A percentile compares a stretch with the other conserved stretches of the same genome.
These are phyloP conservation scores for Endothia cerciana DNA, from an alignment of 2,329 filamentous ascomycete genomes.

Conservation along the genomic window DNA sequence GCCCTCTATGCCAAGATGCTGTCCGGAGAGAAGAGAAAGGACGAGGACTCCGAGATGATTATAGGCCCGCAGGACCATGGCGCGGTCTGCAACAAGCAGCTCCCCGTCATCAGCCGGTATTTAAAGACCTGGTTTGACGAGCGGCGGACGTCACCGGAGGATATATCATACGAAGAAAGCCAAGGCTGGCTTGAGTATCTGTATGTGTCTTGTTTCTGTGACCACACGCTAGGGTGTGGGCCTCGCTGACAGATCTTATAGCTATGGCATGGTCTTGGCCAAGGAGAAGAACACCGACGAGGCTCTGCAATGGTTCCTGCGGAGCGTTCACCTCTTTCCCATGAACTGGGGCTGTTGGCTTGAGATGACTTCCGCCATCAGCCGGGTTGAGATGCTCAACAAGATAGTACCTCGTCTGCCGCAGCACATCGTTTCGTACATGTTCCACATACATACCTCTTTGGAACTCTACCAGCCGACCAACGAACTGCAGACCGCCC, in stretches of 20 bases:
- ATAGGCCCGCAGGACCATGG: conserved; percentile 91
- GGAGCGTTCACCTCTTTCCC: conserved; percentile 84
- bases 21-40: conserved; percentile 92
- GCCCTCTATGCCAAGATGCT: conserved; percentile 91
- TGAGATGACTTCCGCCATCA: conserved; percentile 82
- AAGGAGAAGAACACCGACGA: conserved; percentile 89
- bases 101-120: conserved; percentile 74
- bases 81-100: conserved; percentile 81
- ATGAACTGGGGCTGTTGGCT: conserved; percentile 99
- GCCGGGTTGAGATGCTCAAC: conserved; percentile 79
- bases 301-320: conserved; percentile 84
- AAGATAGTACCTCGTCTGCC: conserved; percentile 74
- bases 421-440: conserved; percentile 88
- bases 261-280: conserved; percentile 85
- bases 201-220: conserved; percentile 35
- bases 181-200: conserved; percentile 95
- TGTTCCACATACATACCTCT: conserved; percentile 90
- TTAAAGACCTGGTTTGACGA: conserved; percentile 81
- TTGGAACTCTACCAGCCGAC: conserved; percentile 91
- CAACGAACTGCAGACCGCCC: conserved; percentile 70
- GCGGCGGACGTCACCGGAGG: conserved; percentile 57
- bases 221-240: not conserved
- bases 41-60: conserved; percentile 97
- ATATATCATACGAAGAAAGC: conserved; percentile 59
- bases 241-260: conserved; percentile 34